Base-by-base conservation (phyloP, 805 yeast genomes). In the Yamadazyma laniorum region DNA sequence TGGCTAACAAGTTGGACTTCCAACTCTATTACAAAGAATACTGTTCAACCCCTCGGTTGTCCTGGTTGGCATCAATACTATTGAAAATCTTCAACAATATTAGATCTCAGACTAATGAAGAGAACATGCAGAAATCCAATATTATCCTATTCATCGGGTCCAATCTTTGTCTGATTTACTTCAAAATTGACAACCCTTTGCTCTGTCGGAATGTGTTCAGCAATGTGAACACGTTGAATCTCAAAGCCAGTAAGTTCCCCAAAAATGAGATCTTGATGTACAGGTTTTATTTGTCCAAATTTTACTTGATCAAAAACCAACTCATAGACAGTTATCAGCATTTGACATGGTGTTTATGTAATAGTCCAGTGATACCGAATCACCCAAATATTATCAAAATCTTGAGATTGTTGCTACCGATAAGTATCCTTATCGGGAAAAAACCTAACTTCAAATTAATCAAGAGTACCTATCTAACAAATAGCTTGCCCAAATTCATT, bases 201-300 rank as follows among this genome's bases (percentile, higher is more conserved):
- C 58, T 78, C 13, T 80, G 85, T 56, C 70, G 78, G 25, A 79
- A 80, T 48, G 77, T 80, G 27, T 78, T 79, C 50, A 70, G 81
- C 23, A 80, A 79, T 53, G 72, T 80, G 63, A 76, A 73, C 47
- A 74, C 75, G 33, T 65, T 80, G 14, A 60, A 63, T 17, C 58
- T 79, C 27, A 65, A 63, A 27, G 67, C 69, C 36, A 46, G 45
- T 3, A 55, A 61, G n/a, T 77, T 70, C 28, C 53, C 67, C 3
- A 62, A 50, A 29, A 55, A 67, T 13, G 77, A 76, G 44, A 70
- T 74, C 31, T 51, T 78, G 5, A 74, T 71, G 35, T 80, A 77
- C 53, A 55, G 84, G 33, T 79, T 65, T 50, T 67, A 74, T 32
- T 56, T 79, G 31, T 80, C 80, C 3, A 66, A 77, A 30, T 82